phyloP scores from a whole-genome alignment of 148 eudicot species.

The Persicaria maculosa region DNA sequence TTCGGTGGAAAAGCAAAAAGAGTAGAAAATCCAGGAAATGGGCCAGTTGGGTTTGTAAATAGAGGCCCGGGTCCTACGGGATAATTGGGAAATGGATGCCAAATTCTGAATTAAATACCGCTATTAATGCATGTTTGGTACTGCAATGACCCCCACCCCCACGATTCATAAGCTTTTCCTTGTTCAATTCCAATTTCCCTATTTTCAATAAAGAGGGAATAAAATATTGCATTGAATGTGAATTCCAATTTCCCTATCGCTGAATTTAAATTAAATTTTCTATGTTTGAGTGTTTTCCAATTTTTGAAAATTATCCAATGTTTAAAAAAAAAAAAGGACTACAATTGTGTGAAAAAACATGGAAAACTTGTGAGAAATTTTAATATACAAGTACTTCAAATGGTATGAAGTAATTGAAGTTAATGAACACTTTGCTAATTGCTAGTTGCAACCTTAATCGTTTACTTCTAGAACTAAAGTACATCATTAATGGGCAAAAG shows the following conservation, averaged over 20 bases:
- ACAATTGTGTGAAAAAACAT: no score
- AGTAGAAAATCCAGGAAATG: background rate
- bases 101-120: background rate
- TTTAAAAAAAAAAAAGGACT: no score
- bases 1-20: conserved; percentile 1
- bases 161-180: background rate
- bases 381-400: no score
- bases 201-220: background rate
- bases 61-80: conserved; percentile 9
- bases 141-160: background rate
- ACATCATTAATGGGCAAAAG: background rate
- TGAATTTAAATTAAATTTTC: no score
- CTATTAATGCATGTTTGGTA: background rate
- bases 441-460: background rate
- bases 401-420: no score
- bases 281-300: no score
- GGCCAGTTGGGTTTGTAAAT: background rate
- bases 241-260: no score
- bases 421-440: background rate
- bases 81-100: background rate
- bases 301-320: no score
- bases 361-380: no score
- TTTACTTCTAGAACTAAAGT: background rate
- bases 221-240: background rate
- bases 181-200: background rate